A percentile compares a stretch with the other conserved stretches of the same genome.
phyloP scores from a whole-genome alignment of 345 rosid genomes.

The Hibiscus mutabilis region DNA sequence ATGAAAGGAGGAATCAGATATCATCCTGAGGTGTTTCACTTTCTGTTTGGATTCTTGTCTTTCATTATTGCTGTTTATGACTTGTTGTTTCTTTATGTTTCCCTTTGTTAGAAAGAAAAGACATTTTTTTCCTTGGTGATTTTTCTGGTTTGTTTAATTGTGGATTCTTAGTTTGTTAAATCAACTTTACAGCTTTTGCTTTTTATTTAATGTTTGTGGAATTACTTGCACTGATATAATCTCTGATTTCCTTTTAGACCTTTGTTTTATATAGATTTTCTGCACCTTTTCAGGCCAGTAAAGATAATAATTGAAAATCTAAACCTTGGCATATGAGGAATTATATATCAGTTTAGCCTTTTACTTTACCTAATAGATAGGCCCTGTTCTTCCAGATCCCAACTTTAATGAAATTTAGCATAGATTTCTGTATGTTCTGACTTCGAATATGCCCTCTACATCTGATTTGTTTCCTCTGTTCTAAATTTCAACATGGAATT shows the following conservation, averaged over 20 bases:
- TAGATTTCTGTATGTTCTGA: not conserved
- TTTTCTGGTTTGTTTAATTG: too few relatives aligned
- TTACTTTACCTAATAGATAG: not conserved
- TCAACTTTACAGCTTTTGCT: not conserved
- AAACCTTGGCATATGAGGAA: not conserved
- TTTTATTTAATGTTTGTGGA: not conserved
- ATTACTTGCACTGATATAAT: not conserved
- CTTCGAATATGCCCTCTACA: not conserved
- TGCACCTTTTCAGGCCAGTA: too few relatives aligned
- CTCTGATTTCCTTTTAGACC: not conserved
- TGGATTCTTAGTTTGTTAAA: not conserved
- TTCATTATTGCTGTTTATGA: not conserved
- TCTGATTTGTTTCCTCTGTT: not conserved
- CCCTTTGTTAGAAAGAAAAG: not conserved
- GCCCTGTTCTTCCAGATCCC: not conserved
- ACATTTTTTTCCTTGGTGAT: not conserved
- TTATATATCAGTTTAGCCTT: not conserved
- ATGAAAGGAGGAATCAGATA: slow-evolving; percentile 99
- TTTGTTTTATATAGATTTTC: too few relatives aligned
- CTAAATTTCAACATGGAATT: not conserved
- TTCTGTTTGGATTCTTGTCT: not conserved
- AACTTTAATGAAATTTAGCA: not conserved
- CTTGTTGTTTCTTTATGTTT: not conserved
- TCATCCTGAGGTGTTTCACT: slow-evolving; percentile 74
- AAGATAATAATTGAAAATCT: not conserved